phyloP scores from a whole-genome alignment of 306 rosid species.

The Prosopis cineraria region DNA sequence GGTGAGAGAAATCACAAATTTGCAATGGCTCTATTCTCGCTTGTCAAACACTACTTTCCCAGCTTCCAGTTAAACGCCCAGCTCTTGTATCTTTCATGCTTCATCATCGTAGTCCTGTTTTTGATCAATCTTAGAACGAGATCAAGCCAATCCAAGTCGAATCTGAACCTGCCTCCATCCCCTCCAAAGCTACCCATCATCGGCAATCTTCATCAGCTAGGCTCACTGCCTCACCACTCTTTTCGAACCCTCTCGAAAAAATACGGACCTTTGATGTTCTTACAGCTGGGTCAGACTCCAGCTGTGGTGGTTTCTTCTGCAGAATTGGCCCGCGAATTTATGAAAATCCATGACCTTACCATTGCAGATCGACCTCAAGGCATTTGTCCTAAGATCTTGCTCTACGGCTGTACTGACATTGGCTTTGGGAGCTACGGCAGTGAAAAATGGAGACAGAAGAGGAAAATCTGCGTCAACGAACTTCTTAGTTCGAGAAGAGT shows the following conservation, averaged over 20 bases:
- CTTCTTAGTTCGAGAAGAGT: conserved; percentile 39
- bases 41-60: not conserved
- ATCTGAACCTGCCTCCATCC: not conserved
- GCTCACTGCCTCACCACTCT: not conserved
- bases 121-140: not conserved
- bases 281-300: too few species aligned
- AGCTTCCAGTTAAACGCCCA: not conserved
- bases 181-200: not conserved
- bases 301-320: too few species aligned
- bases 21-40: not conserved
- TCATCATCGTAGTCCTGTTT: not conserved
- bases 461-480: conserved; percentile 34
- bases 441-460: conserved; percentile 3
- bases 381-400: too few species aligned
- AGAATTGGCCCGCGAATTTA: too few species aligned
- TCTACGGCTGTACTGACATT: too few species aligned
- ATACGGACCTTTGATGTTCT: too few species aligned
- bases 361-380: conserved; percentile 21
- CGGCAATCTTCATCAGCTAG: not conserved
- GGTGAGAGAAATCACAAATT: not conserved
- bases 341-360: conserved; percentile 16
- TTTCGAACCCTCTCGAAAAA: not conserved
- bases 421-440: conserved; percentile 22
- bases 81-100: not conserved
- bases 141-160: not conserved